A percentile compares a stretch with the other conserved stretches of the same genome.
phyloP scores from a whole-genome alignment of 495 filamentous ascomycete species.

The Penicillium argentinense region DNA sequence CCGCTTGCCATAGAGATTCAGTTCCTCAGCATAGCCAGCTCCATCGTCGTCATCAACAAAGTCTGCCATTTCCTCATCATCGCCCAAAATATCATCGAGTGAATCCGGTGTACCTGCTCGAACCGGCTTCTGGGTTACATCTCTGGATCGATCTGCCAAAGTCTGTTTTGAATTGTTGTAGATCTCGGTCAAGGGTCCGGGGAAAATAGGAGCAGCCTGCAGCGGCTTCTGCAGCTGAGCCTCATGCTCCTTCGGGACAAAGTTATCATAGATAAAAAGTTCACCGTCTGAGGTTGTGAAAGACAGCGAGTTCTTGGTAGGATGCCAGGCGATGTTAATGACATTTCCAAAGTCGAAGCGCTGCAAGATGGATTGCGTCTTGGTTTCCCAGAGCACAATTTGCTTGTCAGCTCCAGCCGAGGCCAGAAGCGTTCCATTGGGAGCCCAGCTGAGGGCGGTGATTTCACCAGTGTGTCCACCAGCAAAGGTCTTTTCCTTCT shows the following conservation, averaged over 20 bases:
- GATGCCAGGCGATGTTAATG: slow-evolving; percentile 87
- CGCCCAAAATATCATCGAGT: slow-evolving; percentile 57
- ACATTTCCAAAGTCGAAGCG: slow-evolving; percentile 77
- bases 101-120: slow-evolving; percentile 55
- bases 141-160: slow-evolving; percentile 56
- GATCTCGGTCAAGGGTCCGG: slow-evolving; percentile 72
- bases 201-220: slow-evolving; percentile 82
- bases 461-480: slow-evolving; percentile 83
- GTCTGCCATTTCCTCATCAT: slow-evolving; percentile 60
- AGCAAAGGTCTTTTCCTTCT: slow-evolving; percentile 72
- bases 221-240: slow-evolving; percentile 58
- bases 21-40: slow-evolving; percentile 72
- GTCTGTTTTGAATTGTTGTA: slow-evolving; percentile 61
- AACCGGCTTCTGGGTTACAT: slow-evolving; percentile 39
- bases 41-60: slow-evolving; percentile 96
- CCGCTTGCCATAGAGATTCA: slow-evolving; percentile 64
- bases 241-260: slow-evolving; percentile 66
- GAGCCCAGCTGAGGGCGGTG: slow-evolving; percentile 87
- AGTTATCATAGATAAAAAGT: slow-evolving; percentile 81
- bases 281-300: slow-evolving; percentile 91
- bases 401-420: slow-evolving; percentile 81
- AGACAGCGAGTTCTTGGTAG: slow-evolving; percentile 78
- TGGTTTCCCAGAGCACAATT: slow-evolving; percentile 85
- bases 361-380: slow-evolving; percentile 68
- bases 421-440: slow-evolving; percentile 85